A percentile compares a stretch with the other conserved stretches of the same genome.
Evolutionary conservation across 1,139 yeast genomes (phyloP).

Genomic region (Debaryomyces nepalensis): DNA sequence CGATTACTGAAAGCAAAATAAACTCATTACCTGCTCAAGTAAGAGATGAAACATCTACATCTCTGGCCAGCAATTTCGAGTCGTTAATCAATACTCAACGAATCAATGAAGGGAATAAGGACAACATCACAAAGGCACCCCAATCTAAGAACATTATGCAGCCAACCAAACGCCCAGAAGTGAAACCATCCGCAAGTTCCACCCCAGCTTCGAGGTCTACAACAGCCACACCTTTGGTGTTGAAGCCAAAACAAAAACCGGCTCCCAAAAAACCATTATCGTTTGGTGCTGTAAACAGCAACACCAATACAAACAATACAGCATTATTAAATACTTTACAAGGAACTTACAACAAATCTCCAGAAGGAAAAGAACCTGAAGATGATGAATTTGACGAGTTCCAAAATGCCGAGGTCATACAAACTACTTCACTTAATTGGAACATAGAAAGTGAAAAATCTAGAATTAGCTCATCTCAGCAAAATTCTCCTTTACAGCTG

Average conservation of each 20-base stretch:
- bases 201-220: constrained; percentile 5
- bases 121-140: constrained; percentile 31
- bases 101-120: constrained; percentile 35
- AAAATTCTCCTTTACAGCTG: not conserved
- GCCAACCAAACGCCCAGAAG: constrained; percentile 16
- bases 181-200: not conserved
- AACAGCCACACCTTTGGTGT: constrained; percentile 16
- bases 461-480: constrained; percentile 13
- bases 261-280: constrained; percentile 19
- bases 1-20: constrained; percentile 35
- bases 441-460: constrained; percentile 20
- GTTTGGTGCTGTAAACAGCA: constrained; percentile 31
- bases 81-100: constrained; percentile 39
- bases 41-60: not conserved
- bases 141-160: constrained; percentile 22
- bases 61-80: constrained; percentile 27
- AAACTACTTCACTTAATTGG: constrained; percentile 26
- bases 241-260: constrained; percentile 17
- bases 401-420: constrained; percentile 27
- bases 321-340: constrained; percentile 29
- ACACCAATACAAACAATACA: constrained; percentile 19
- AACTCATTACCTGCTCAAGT: constrained; percentile 28
- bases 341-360: constrained; percentile 21
- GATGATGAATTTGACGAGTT: constrained; percentile 40
- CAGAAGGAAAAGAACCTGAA: constrained; percentile 25